These are phyloP conservation scores for Verbena officinalis DNA, from an alignment of 257 asterid species.

Conservation along the genomic window DNA sequence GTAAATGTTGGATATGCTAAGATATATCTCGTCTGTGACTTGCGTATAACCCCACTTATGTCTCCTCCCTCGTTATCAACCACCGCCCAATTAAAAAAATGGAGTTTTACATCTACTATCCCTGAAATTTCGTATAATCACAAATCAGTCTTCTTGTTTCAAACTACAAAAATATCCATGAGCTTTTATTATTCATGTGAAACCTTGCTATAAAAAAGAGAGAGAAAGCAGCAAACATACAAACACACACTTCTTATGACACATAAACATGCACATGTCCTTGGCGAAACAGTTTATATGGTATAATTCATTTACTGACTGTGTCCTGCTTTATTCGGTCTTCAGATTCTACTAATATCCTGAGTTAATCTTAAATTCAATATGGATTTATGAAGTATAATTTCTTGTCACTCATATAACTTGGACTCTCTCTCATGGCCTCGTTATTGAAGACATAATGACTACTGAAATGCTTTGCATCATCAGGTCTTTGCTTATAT, in stretches of 20 bases:
- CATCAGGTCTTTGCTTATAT: not conserved
- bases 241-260: too few relatives aligned
- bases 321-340: not conserved
- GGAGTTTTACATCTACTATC: too few relatives aligned
- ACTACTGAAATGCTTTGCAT: not conserved
- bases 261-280: too few relatives aligned
- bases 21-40: not conserved
- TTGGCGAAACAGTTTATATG: not conserved
- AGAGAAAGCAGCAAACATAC: too few relatives aligned
- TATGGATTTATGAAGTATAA: not conserved
- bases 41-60: slow-evolving; percentile 6
- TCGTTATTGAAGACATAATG: slow-evolving; percentile 4
- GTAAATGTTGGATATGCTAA: slow-evolving; percentile 1
- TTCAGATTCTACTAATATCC: slow-evolving; percentile 11
- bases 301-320: slow-evolving; percentile 8
- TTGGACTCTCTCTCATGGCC: not conserved
- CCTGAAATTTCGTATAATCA: too few relatives aligned
- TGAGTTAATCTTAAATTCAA: not conserved
- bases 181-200: too few relatives aligned
- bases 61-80: not conserved
- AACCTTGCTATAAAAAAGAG: too few relatives aligned
- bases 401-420: not conserved
- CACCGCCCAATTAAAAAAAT: not conserved
- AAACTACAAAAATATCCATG: too few relatives aligned
- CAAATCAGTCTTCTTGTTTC: too few relatives aligned